Conservation (phyloP, 305 asterid genomes). For the Ajuga reptans region DNA sequence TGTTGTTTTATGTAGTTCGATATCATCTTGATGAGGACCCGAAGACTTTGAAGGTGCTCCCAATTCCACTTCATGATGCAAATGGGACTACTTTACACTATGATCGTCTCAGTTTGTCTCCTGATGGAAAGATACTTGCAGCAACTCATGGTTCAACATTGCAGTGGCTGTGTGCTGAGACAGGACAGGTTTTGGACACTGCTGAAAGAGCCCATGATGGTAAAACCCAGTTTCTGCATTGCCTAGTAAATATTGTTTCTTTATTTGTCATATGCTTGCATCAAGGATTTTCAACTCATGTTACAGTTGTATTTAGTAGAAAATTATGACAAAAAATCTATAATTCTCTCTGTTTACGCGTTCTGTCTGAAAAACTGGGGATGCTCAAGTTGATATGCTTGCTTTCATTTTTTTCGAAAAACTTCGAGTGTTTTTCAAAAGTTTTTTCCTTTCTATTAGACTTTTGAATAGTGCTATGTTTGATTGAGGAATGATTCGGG, state of each 20-base stretch:
- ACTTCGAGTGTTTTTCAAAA: too few relatives aligned
- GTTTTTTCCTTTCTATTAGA: background rate
- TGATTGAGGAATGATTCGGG: background rate
- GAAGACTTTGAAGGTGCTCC: constrained; percentile 77
- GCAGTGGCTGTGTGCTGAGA: constrained; percentile 84
- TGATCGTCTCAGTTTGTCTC: constrained; percentile 77
- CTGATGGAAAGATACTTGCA: constrained; percentile 84
- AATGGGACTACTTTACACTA: constrained; percentile 65
- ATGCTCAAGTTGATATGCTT: too few relatives aligned
- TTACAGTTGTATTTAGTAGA: background rate
- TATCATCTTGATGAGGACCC: constrained; percentile 96
- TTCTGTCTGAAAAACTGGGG: background rate
- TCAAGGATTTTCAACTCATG: background rate
- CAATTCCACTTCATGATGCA: constrained; percentile 87
- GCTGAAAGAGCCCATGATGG: constrained; percentile 97
- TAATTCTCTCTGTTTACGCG: background rate
- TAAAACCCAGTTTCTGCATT: constrained; percentile 27
- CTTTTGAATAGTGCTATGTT: background rate
- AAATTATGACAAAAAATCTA: background rate
- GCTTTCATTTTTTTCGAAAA: too few relatives aligned
- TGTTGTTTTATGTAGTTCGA: constrained; percentile 57
- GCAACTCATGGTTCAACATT: constrained; percentile 77
- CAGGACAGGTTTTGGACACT: constrained; percentile 81
- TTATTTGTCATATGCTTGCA: background rate
- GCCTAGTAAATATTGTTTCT: background rate